Conservation (phyloP, 176 grass and related monocot genomes). For the Eleusine indica region DNA sequence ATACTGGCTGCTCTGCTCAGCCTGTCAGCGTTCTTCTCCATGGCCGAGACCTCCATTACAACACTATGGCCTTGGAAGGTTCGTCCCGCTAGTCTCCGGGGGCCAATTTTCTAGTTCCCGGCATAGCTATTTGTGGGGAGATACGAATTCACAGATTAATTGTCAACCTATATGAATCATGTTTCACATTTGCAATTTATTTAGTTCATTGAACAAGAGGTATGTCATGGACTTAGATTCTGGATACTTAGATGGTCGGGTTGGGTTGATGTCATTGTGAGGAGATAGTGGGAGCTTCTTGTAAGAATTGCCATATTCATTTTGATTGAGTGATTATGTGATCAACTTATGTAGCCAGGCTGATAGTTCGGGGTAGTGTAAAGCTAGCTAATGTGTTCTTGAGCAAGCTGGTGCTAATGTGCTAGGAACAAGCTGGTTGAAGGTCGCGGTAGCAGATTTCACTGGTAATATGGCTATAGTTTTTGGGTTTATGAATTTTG, state of each 20-base stretch:
- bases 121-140: not conserved
- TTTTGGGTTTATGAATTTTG: not conserved
- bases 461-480: not conserved
- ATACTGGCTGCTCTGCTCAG: slow-evolving; percentile 65
- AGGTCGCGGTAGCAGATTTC: not conserved
- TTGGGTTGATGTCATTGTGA: not conserved
- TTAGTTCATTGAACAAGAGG: not conserved
- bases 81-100: not conserved
- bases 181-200: slow-evolving; percentile 2
- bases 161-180: not conserved
- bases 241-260: not conserved
- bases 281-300: not conserved
- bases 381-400: not conserved
- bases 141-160: not conserved
- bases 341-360: not conserved
- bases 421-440: not conserved
- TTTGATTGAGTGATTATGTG: not conserved
- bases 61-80: slow-evolving; percentile 99
- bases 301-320: not conserved
- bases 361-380: not conserved
- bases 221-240: not conserved
- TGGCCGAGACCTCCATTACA: slow-evolving; percentile 96
- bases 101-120: not conserved
- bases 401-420: not conserved
- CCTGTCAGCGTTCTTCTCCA: slow-evolving; percentile 97